Conservation (phyloP, 169 alveolate genomes). For the Cryptosporidium canis region DNA sequence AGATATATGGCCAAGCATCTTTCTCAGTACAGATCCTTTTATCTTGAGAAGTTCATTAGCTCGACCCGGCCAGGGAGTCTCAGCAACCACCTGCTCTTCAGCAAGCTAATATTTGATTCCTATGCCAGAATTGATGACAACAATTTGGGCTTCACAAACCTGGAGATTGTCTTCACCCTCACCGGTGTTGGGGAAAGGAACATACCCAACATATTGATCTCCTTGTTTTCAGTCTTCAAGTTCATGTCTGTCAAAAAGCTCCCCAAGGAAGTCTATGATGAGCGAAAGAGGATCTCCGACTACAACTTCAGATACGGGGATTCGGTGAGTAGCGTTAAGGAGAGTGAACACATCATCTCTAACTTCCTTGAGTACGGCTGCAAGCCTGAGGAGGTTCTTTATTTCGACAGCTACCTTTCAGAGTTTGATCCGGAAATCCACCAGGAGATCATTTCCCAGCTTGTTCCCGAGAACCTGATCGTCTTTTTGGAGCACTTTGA, state of each 20-base stretch:
- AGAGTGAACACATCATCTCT: neutral
- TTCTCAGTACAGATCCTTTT: neutral
- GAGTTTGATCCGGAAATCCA: neutral
- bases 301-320: neutral
- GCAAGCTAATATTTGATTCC: neutral
- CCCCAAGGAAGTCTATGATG: neutral
- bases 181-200: slow-evolving; percentile 6
- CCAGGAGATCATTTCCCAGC: slow-evolving; percentile 16
- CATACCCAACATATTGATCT: neutral
- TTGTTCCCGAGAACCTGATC: slow-evolving; percentile 16
- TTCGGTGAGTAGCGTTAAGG: neutral
- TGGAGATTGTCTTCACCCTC: neutral
- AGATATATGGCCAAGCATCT: neutral
- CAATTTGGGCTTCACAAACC: slow-evolving; percentile 5
- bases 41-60: neutral
- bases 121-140: neutral
- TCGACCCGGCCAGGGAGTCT: slow-evolving; percentile 4
- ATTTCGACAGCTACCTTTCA: neutral
- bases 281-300: neutral
- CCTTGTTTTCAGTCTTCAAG: slow-evolving; percentile 20
- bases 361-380: neutral
- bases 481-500: neutral
- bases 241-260: neutral
- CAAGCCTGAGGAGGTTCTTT: slow-evolving; percentile 42
- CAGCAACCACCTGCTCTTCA: neutral